These are phyloP conservation scores for Solanum clarkiae DNA, from an alignment of 257 asterid species.

Conservation along the genomic window DNA sequence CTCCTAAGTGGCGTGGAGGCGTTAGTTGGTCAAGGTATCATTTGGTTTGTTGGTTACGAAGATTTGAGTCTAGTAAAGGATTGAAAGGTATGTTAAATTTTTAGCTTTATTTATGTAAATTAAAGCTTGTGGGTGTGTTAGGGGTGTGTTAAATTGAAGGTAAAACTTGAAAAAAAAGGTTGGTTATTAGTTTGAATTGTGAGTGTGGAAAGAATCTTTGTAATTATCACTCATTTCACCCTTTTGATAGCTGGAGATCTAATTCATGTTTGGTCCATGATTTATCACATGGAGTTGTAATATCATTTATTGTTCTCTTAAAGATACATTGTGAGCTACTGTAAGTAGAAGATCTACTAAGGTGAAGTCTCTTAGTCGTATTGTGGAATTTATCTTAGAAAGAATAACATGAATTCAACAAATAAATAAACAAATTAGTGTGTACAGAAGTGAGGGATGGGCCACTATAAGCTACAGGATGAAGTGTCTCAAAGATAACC, in stretches of 20 bases:
- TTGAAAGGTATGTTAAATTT: no score
- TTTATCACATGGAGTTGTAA: neutral
- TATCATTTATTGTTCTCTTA: neutral
- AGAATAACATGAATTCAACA: neutral
- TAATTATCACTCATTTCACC: neutral
- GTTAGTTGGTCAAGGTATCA: no score
- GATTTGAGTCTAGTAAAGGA: no score
- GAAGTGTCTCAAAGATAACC: no score
- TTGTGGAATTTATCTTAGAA: neutral
- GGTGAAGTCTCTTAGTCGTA: neutral
- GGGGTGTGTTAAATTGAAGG: no score
- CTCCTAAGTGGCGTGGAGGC: no score
- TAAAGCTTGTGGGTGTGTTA: no score
- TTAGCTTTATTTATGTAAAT: no score
- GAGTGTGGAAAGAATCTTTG: slow-evolving; percentile 14
- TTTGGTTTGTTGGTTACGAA: no score
- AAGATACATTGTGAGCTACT: neutral
- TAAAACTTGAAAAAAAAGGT: no score
- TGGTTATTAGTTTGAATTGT: no score
- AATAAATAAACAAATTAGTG: neutral
- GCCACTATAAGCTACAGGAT: neutral
- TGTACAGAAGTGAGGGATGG: neutral
- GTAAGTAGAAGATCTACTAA: neutral
- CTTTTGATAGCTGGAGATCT: neutral
- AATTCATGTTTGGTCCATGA: neutral